Evolutionary conservation across 768 basidiomycete species (phyloP), one percentile per base, ranked within the genome.

Genomic region (Boletus tylopilopsis): DNA sequence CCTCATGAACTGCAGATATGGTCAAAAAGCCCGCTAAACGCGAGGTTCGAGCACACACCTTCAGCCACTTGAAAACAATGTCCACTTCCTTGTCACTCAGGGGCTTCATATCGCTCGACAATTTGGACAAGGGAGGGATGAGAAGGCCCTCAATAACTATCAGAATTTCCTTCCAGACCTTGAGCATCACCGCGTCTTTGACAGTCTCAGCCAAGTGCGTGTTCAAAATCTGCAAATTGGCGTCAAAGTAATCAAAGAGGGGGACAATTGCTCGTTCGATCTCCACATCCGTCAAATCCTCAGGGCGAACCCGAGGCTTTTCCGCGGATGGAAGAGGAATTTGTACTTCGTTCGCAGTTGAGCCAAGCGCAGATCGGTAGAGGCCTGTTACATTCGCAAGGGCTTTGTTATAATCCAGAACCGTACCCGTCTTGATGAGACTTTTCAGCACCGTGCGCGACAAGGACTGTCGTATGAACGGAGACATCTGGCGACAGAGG

Each of bases 31-130:
- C 24, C 29, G 32, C 38, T 4, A 42, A 49, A 43, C 16, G 6
- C 19, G n/a, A 12, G 23, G 7, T 25, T 16, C 49, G 24, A 38
- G 33, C 23, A 36, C 9, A 13, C 16, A 90, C 94, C 83, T 94
- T 94, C 46, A 98, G 67, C 92, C 96, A 97, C 66, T 94, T 95
- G 74, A 97, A 92, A n/a, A 94, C 95, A 51, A 97, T 87, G 64
- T 98, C 96, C 32, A 98, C 89, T 71, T 97, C 96, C 70, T 95
- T 94, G 61, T 98, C 96, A 23, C 78, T 85, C 63, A 99, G 67
- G 1, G 94, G 87, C 58, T 90, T 87, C 91, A 98, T 87, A 46
- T 93, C 89, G 37, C 92, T 92, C 10, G 85, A 75, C 16, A 80
- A 71, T 52, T 95, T 91, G 6, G 87, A 90, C 48, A 99, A 68